phyloP scores from a whole-genome alignment of 1,284 basidiomycete species.

The Mycena sp. region DNA sequence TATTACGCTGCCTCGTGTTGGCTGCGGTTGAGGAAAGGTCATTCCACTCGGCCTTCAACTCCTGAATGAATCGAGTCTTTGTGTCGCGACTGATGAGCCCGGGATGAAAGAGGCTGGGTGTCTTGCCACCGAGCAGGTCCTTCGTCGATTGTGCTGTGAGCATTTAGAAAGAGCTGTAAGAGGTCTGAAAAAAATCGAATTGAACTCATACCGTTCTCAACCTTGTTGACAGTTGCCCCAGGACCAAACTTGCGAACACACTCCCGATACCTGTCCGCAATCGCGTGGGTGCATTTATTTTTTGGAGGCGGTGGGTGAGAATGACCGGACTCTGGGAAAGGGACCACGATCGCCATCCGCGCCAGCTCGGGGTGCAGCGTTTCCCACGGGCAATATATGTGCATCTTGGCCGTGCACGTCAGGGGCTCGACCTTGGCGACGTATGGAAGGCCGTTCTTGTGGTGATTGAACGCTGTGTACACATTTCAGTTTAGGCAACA shows the following conservation, averaged over 20 bases:
- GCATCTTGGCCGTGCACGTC: conserved; percentile 7
- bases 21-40: no score
- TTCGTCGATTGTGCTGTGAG: conserved; percentile 12
- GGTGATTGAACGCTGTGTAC: conserved; percentile 18
- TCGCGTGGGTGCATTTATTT: conserved; percentile 4
- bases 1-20: conserved; percentile 23
- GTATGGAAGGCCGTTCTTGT: conserved; percentile 12
- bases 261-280: conserved; percentile 14
- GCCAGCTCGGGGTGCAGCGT: conserved; percentile 13
- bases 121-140: conserved; percentile 18
- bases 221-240: no score
- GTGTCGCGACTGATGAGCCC: no score
- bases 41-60: no score
- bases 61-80: no score
- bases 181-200: background rate
- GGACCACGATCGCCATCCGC: conserved; percentile 12
- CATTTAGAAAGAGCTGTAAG: background rate
- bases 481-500: no score
- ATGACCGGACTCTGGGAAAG: background rate
- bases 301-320: conserved; percentile 15
- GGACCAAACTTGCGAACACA: conserved; percentile 18
- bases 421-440: conserved; percentile 1
- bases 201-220: conserved; percentile 15
- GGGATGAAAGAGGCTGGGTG: no score
- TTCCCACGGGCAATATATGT: no score